phyloP scores from a whole-genome alignment of 495 filamentous ascomycete species.

The Penicillium cinerascens region DNA sequence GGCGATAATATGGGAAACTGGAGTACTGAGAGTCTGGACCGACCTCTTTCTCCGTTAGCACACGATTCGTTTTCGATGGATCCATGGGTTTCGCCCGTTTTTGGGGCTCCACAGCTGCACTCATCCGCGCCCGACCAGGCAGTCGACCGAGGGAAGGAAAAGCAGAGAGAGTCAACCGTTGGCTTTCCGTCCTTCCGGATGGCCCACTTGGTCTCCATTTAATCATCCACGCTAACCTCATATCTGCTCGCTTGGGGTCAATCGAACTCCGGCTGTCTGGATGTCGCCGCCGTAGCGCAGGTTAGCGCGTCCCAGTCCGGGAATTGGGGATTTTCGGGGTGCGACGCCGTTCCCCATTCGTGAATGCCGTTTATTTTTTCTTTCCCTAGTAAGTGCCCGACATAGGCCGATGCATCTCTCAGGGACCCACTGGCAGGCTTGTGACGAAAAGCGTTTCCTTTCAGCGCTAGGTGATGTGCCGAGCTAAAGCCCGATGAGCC shows the following conservation, averaged over 20 bases:
- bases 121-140: slow-evolving; percentile 12
- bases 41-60: too few relatives aligned
- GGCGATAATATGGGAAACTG: not conserved
- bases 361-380: not conserved
- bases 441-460: not conserved
- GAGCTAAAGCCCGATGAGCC: not conserved
- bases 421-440: not conserved
- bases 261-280: not conserved
- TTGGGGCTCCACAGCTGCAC: slow-evolving; percentile 7
- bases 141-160: too few relatives aligned
- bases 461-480: not conserved
- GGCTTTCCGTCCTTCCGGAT: slow-evolving; percentile 18
- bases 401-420: not conserved
- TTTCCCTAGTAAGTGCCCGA: not conserved
- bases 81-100: not conserved
- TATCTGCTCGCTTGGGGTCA: not conserved
- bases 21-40: not conserved
- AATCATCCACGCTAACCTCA: not conserved
- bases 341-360: not conserved
- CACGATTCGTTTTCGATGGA: too few relatives aligned
- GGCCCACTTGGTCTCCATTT: slow-evolving; percentile 5
- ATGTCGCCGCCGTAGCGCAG: not conserved
- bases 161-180: slow-evolving; percentile 15
- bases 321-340: slow-evolving; percentile 3
- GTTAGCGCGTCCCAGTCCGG: slow-evolving; percentile 2